Percentiles rank a stretch among this genome's conserved stretches.
Conservation (phyloP, 495 filamentous ascomycete genomes). For the Lasiosphaeria miniovina region DNA sequence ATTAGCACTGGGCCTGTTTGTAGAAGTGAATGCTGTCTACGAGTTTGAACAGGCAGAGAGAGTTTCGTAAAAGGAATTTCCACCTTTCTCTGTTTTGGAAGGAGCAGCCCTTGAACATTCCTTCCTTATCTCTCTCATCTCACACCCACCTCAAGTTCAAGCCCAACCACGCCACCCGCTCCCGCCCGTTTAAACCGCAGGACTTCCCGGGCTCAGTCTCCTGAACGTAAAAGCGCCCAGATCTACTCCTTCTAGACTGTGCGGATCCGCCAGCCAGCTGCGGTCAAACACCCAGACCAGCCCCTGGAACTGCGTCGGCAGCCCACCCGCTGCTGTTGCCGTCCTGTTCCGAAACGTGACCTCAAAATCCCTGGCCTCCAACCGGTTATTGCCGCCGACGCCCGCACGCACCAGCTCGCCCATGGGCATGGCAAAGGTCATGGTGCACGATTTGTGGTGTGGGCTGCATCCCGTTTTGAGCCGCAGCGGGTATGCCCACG, state of each 20-base stretch:
- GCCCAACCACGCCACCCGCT: too few species aligned
- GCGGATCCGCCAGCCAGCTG: neutral
- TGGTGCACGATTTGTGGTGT: neutral
- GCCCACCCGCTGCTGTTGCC: neutral
- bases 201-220: neutral
- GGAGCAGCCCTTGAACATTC: too few species aligned
- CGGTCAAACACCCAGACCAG: conserved; percentile 3
- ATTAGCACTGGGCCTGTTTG: too few species aligned
- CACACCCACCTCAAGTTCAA: too few species aligned
- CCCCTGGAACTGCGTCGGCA: neutral
- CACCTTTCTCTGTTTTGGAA: too few species aligned
- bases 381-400: conserved; percentile 15
- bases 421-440: conserved; percentile 20
- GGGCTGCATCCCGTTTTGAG: neutral
- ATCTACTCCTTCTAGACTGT: neutral
- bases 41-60: too few species aligned
- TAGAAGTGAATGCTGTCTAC: too few species aligned
- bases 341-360: conserved; percentile 5
- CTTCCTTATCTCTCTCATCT: too few species aligned
- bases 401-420: conserved; percentile 9
- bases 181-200: too few species aligned
- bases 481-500: conserved; percentile 13
- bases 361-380: conserved; percentile 8
- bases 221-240: neutral
- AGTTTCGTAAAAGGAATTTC: too few species aligned